A percentile compares a stretch with the other conserved stretches of the same genome.
Evolutionary conservation across 129 eudicot genomes (phyloP).

Genomic region (Lactuca saligna): DNA sequence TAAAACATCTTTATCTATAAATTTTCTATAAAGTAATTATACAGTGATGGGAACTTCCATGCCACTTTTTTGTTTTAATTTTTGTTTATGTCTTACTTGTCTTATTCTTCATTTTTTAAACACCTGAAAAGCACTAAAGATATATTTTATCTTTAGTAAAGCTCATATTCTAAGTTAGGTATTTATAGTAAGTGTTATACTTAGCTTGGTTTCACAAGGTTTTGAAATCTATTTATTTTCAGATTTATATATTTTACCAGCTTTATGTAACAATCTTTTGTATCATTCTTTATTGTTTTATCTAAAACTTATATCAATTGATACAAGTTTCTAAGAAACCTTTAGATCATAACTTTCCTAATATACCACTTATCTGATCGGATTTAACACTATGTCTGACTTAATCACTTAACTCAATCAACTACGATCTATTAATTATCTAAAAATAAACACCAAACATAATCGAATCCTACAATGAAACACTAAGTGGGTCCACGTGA

Average conservation of each 20-base stretch:
- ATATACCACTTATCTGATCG: no score
- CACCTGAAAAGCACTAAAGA: background rate
- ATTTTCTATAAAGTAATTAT: background rate
- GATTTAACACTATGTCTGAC: no score
- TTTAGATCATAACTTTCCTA: no score
- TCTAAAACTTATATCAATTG: no score
- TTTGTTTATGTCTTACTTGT: background rate
- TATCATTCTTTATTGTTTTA: background rate
- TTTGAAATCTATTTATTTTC: background rate
- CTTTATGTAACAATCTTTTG: background rate
- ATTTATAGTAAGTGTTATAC: no score
- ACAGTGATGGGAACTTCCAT: conserved; percentile 24
- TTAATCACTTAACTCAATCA: no score
- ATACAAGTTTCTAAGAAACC: no score
- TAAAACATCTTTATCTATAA: background rate
- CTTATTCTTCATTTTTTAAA: background rate
- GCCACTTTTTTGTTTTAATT: conserved; percentile 14
- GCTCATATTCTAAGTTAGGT: background rate
- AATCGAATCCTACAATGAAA: conserved; percentile 34
- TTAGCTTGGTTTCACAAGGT: background rate
- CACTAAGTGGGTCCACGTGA: conserved; percentile 19
- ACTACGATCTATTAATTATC: no score
- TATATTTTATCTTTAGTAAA: background rate
- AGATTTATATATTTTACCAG: background rate
- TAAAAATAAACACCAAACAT: background rate